These are phyloP conservation scores for Ustilago vetiveriae DNA, from an alignment of 1,284 basidiomycete species.

Conservation along the genomic window DNA sequence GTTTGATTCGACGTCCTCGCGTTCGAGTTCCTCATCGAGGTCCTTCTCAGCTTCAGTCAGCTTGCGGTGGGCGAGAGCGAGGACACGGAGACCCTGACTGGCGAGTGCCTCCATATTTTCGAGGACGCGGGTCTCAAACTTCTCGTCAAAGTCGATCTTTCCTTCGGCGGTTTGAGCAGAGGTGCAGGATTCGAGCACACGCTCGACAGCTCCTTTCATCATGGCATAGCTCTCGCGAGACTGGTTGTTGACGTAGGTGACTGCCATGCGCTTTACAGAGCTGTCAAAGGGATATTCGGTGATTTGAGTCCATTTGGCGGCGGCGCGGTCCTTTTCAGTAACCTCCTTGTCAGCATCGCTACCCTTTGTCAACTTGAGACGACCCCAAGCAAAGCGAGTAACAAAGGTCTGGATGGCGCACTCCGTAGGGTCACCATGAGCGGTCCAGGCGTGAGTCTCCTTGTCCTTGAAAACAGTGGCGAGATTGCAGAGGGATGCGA, in stretches of 20 bases:
- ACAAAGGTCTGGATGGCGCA: constrained; percentile 75
- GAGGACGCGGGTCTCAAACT: constrained; percentile 46
- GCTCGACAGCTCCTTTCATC: constrained; percentile 67
- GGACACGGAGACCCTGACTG: constrained; percentile 60
- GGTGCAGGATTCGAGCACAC: constrained; percentile 59
- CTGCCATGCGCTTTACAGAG: constrained; percentile 66
- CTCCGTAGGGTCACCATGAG: constrained; percentile 76
- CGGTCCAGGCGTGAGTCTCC: constrained; percentile 71
- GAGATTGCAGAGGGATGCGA: constrained; percentile 66
- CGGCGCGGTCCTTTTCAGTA: constrained; percentile 31
- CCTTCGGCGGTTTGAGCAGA: constrained; percentile 60
- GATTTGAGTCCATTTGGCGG: constrained; percentile 66
- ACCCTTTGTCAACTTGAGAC: constrained; percentile 52
- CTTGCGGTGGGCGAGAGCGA: constrained; percentile 60
- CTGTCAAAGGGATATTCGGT: constrained; percentile 69
- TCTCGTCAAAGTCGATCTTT: constrained; percentile 58
- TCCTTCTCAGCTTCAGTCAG: constrained; percentile 46
- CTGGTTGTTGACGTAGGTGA: constrained; percentile 68
- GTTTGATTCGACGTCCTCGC: constrained; percentile 71
- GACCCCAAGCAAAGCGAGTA: constrained; percentile 68
- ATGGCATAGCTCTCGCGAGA: constrained; percentile 55
- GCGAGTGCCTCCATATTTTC: constrained; percentile 64
- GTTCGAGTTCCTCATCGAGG: constrained; percentile 49
- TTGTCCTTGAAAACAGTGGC: constrained; percentile 65
- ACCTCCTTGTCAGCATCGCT: constrained; percentile 42